Percentiles rank a stretch among this genome's conserved stretches.
Conservation (phyloP, 2,329 filamentous ascomycete genomes). For the Fusarium newnesense region DNA sequence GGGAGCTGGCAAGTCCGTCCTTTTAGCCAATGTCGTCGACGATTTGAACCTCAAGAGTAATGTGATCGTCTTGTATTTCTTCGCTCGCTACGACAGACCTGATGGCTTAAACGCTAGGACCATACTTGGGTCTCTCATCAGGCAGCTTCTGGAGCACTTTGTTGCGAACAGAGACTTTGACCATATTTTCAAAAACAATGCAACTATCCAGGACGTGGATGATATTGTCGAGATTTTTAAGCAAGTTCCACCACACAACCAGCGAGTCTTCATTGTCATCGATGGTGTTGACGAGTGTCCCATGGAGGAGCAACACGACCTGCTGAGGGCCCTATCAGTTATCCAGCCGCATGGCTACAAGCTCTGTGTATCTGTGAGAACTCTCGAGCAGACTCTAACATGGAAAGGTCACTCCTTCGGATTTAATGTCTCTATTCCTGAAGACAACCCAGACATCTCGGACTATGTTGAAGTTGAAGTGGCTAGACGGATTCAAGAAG, state of each 20-base stretch:
- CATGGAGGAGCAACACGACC: not conserved
- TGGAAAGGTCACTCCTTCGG: not conserved
- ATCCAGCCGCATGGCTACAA: not conserved
- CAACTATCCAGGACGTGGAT: not conserved
- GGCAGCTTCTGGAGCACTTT: conserved; percentile 46
- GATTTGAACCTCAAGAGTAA: conserved; percentile 44
- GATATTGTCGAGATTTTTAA: not conserved
- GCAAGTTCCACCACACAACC: not conserved
- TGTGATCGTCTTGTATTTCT: conserved; percentile 43
- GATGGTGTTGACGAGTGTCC: conserved; percentile 38
- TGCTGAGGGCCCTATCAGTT: not conserved
- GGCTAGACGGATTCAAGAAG: not conserved
- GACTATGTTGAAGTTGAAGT: conserved; percentile 36
- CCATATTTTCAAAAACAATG: not conserved
- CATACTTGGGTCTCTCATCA: conserved; percentile 47
- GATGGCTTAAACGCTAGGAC: conserved; percentile 45
- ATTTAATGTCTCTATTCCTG: conserved; percentile 1
- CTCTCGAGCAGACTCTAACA: fast-evolving
- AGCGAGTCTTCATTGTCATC: conserved; percentile 1
- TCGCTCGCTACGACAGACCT: conserved; percentile 45
- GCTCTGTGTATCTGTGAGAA: not conserved
- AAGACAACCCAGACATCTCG: conserved; percentile 41
- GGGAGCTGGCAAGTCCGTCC: conserved; percentile 57
- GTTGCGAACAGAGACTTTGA: fast-evolving
- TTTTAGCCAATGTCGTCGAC: conserved; percentile 56